Conservation (phyloP, 768 basidiomycete species). For the Cystobasidium tubakii region DNA sequence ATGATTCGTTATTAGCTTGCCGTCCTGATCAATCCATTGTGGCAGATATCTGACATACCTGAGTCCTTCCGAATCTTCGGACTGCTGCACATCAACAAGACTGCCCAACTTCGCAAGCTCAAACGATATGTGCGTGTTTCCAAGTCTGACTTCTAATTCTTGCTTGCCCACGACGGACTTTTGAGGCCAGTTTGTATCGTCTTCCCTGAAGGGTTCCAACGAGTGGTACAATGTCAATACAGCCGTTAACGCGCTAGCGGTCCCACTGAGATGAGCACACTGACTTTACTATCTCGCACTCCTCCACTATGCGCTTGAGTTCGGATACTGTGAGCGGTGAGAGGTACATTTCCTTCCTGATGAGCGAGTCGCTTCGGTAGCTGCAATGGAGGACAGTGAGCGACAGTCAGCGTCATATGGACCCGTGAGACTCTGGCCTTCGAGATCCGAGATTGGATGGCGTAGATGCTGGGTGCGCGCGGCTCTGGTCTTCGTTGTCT, state of each 20-base stretch:
- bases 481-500: too few species aligned
- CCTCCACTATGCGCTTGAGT: slow-evolving; percentile 84
- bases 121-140: slow-evolving; percentile 92
- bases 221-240: background rate
- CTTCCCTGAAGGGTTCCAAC: slow-evolving; percentile 64
- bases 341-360: slow-evolving; percentile 99
- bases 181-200: slow-evolving; percentile 97
- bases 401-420: background rate
- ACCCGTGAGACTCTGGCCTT: too few species aligned
- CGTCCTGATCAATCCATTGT: too few species aligned
- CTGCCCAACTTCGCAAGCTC: slow-evolving; percentile 99
- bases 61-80: slow-evolving; percentile 92
- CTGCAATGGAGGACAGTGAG: background rate
- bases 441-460: too few species aligned
- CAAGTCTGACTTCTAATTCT: slow-evolving; percentile 88
- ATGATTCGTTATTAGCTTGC: too few species aligned
- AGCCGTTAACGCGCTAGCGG: background rate
- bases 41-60: slow-evolving; percentile 44
- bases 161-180: slow-evolving; percentile 99
- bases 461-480: too few species aligned
- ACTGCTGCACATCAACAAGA: slow-evolving; percentile 91
- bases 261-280: slow-evolving; percentile 40
- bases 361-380: slow-evolving; percentile 93
- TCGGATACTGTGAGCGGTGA: slow-evolving; percentile 87
- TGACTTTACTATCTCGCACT: slow-evolving; percentile 91